These are phyloP conservation scores for Clarireedia hainanense DNA, from an alignment of 2,329 filamentous ascomycete genomes.

Conservation along the genomic window DNA sequence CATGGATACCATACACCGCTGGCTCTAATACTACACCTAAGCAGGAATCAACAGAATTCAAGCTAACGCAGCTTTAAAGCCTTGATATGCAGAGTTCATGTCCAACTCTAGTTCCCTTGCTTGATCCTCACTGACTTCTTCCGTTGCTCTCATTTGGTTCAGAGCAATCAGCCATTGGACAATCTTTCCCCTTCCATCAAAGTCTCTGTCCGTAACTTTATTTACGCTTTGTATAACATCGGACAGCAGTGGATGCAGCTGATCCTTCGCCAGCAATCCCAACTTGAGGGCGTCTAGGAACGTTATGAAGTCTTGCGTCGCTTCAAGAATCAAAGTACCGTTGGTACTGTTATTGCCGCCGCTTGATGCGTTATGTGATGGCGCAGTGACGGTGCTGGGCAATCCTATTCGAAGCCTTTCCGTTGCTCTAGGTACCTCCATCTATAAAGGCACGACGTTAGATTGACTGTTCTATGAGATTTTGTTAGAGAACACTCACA, in stretches of 20 bases:
- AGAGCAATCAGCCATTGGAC: constrained; percentile 96
- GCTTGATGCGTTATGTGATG: constrained; percentile 35
- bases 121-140: constrained; percentile 82
- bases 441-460: constrained; percentile 39
- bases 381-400: constrained; percentile 66
- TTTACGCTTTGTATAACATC: constrained; percentile 97
- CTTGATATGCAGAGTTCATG: constrained; percentile 88
- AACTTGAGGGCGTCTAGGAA: constrained; percentile 92
- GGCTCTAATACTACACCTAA: neutral
- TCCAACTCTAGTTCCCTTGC: constrained; percentile 85
- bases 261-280: constrained; percentile 88
- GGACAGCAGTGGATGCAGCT: constrained; percentile 87
- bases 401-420: constrained; percentile 89
- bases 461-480: neutral
- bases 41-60: constrained; percentile 2
- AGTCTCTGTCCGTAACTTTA: constrained; percentile 90
- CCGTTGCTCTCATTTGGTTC: constrained; percentile 95
- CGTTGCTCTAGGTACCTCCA: constrained; percentile 90
- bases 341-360: constrained; percentile 35
- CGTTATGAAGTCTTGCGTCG: constrained; percentile 97
- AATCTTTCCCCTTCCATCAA: constrained; percentile 93
- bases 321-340: constrained; percentile 68
- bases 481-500: constrained; percentile 45
- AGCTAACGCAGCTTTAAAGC: constrained; percentile 59
- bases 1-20: neutral